A percentile compares a stretch with the other conserved stretches of the same genome.
Conservation (phyloP, 2,329 filamentous ascomycete species). For the Cryphonectria parasitica region DNA sequence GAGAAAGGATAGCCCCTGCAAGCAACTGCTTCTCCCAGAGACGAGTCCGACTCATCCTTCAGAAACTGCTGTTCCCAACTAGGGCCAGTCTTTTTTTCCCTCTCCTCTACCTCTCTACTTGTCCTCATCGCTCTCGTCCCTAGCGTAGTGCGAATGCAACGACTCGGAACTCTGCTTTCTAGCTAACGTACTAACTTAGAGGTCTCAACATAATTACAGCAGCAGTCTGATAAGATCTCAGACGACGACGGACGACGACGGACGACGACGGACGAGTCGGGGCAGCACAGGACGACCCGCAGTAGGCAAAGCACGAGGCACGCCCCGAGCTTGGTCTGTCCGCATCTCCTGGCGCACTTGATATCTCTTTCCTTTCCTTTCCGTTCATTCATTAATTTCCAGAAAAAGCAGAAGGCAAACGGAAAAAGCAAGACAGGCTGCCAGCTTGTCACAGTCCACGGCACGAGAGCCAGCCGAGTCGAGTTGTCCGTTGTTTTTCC, state of each 20-base stretch:
- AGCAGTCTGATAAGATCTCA: background rate
- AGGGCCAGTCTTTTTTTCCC: background rate
- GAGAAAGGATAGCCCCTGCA: slow-evolving; percentile 24
- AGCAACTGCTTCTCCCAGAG: slow-evolving; percentile 7
- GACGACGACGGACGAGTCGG: background rate
- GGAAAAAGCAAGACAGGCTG: background rate
- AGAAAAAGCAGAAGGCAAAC: background rate
- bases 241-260: too few species aligned
- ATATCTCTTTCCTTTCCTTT: background rate
- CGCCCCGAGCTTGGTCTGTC: background rate
- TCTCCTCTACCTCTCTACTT: too few species aligned
- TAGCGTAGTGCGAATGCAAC: background rate
- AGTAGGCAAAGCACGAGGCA: background rate
- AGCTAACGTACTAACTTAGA: background rate
- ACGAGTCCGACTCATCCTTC: slow-evolving; percentile 12
- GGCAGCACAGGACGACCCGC: background rate
- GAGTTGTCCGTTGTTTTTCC: background rate
- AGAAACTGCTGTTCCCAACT: background rate
- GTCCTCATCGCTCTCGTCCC: background rate
- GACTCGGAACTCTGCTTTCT: background rate
- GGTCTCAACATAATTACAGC: background rate
- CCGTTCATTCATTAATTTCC: background rate
- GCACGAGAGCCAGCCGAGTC: background rate
- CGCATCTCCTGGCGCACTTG: background rate
- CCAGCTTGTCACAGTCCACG: background rate